Conservation (phyloP, 768 basidiomycete genomes). For the Rickenella mellea region DNA sequence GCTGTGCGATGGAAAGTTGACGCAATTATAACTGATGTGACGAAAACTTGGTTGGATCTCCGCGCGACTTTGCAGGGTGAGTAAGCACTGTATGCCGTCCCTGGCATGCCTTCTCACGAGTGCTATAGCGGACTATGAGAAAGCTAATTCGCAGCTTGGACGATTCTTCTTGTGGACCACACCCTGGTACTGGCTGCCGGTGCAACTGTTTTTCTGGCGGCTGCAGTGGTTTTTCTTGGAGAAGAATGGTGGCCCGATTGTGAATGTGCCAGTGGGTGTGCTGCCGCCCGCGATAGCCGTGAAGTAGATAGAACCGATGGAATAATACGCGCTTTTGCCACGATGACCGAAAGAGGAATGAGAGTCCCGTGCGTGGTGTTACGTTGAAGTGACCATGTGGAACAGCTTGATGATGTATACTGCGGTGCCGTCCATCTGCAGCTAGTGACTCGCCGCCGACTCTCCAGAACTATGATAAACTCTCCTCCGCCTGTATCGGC, state of each 20-base stretch:
- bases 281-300: neutral
- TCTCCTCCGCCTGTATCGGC: neutral
- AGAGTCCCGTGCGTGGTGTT: too few relatives aligned
- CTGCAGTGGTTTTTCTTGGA: constrained; percentile 5
- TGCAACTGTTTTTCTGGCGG: neutral
- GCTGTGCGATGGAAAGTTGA: constrained; percentile 68
- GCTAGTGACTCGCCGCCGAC: neutral
- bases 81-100: constrained; percentile 10
- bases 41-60: constrained; percentile 57
- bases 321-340: neutral
- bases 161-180: constrained; percentile 72
- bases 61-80: constrained; percentile 48
- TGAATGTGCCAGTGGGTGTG: constrained; percentile 2
- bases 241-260: constrained; percentile 11
- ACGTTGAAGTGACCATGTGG: neutral
- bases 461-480: neutral
- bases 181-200: constrained; percentile 46
- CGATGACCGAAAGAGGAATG: neutral
- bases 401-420: neutral
- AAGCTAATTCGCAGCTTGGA: constrained; percentile 49
- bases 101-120: neutral
- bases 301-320: neutral
- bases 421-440: neutral
- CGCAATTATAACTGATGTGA: constrained; percentile 72
- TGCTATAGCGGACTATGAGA: constrained; percentile 54